phyloP scores from a whole-genome alignment of 1,139 yeast species.

The Suhomyces bokatorum region DNA sequence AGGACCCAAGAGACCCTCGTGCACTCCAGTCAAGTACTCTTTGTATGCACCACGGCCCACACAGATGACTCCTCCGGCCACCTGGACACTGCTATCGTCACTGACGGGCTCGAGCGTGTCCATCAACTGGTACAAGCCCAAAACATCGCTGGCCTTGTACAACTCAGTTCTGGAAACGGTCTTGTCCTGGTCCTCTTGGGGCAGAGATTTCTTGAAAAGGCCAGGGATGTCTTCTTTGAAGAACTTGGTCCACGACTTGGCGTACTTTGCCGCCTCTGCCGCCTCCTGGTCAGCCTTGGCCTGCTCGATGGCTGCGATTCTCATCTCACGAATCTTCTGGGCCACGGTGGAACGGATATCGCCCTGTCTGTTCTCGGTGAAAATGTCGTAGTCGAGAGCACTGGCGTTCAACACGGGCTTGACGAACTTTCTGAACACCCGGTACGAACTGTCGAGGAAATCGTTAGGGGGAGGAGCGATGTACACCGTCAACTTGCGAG shows the following conservation, averaged over 20 bases:
- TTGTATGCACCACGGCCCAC: slow-evolving; percentile 95
- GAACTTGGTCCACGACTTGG: slow-evolving; percentile 18
- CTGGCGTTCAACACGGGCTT: slow-evolving; percentile 87
- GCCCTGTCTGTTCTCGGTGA: slow-evolving; percentile 81
- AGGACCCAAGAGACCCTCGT: slow-evolving; percentile 95
- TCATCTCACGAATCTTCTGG: slow-evolving; percentile 69
- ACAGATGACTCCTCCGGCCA: slow-evolving; percentile 85
- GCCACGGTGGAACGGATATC: slow-evolving; percentile 83
- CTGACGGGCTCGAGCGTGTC: slow-evolving; percentile 36
- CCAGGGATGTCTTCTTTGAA: slow-evolving; percentile 16
- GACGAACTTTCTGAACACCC: slow-evolving; percentile 73
- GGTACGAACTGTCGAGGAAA: slow-evolving; percentile 72
- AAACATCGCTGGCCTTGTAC: slow-evolving; percentile 52
- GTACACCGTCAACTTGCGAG: slow-evolving; percentile 79
- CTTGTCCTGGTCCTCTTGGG: slow-evolving; percentile 23
- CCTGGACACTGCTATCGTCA: slow-evolving; percentile 52
- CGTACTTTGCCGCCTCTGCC: slow-evolving; percentile 6
- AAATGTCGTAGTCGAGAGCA: slow-evolving; percentile 81
- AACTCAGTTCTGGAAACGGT: slow-evolving; percentile 37
- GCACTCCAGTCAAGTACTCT: slow-evolving; percentile 86
- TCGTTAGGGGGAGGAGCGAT: slow-evolving; percentile 97
- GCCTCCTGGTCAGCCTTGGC: slow-evolving; percentile 11
- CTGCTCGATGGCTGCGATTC: slow-evolving; percentile 41
- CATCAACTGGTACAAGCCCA: slow-evolving; percentile 55
- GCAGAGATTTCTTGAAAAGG: slow-evolving; percentile 10